A percentile compares a stretch with the other conserved stretches of the same genome.
These are phyloP conservation scores for Ganoderma resinaceum DNA, from an alignment of 1,284 basidiomycete species.

Conservation along the genomic window DNA sequence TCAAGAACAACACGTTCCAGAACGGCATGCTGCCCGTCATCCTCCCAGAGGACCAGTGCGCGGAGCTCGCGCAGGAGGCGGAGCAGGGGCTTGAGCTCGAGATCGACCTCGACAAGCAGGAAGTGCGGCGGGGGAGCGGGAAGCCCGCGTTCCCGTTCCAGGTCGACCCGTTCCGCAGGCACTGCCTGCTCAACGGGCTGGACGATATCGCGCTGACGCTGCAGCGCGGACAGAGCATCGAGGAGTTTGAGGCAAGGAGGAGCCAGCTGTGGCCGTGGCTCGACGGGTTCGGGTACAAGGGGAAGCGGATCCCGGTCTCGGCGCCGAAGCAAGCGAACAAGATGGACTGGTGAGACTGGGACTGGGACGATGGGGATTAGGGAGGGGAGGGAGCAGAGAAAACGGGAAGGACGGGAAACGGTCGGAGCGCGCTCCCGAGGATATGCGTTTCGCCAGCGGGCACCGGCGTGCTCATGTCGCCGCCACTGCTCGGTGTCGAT, in stretches of 20 bases:
- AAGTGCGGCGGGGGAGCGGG: constrained; percentile 81
- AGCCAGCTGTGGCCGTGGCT: constrained; percentile 90
- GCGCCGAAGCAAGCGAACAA: constrained; percentile 53
- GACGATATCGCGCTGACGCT: constrained; percentile 95
- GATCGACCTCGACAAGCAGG: constrained; percentile 90
- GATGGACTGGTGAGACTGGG: constrained; percentile 76
- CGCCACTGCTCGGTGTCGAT: constrained; percentile 3
- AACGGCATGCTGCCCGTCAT: constrained; percentile 94
- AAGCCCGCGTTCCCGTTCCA: constrained; percentile 78
- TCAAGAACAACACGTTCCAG: constrained; percentile 93
- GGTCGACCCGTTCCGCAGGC: constrained; percentile 88
- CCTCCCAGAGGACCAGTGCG: constrained; percentile 82
- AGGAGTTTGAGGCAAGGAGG: constrained; percentile 79
- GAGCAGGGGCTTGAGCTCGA: constrained; percentile 83
- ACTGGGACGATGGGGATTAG: background rate
- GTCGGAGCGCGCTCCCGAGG: background rate
- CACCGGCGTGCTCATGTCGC: background rate
- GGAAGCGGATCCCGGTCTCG: constrained; percentile 70
- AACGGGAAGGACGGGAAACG: too few relatives aligned
- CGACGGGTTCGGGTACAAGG: constrained; percentile 91
- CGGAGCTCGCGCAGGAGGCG: constrained; percentile 81
- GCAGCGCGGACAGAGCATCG: constrained; percentile 75
- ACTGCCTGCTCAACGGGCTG: constrained; percentile 92
- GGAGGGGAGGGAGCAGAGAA: background rate
- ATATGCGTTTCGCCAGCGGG: background rate